phyloP scores from a whole-genome alignment of 305 asterid species.

The Solanum chacoense region DNA sequence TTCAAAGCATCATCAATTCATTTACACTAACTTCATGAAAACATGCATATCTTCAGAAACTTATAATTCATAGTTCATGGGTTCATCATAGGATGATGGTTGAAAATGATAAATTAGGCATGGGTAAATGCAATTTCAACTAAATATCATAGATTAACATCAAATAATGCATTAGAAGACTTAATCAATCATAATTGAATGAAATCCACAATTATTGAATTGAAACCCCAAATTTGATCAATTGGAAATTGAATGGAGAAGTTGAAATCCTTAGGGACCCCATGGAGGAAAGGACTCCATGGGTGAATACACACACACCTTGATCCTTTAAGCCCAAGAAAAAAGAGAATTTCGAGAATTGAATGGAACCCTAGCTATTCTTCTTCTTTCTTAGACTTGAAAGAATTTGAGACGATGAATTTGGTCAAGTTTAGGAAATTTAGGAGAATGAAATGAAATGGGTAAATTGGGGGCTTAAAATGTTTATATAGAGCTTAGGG shows the following conservation, averaged over 20 bases:
- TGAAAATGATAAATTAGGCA: background rate
- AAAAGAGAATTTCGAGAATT: background rate
- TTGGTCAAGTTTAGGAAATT: background rate
- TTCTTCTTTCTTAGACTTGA: background rate
- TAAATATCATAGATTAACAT: background rate
- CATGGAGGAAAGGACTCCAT: background rate
- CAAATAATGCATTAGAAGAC: background rate
- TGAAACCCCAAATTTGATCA: background rate
- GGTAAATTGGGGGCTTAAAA: background rate
- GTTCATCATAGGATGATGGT: background rate
- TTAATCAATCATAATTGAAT: background rate
- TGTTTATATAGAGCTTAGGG: background rate
- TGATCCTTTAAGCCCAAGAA: background rate
- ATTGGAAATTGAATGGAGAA: background rate
- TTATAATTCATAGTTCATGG: background rate
- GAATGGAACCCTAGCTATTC: background rate
- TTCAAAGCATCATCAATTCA: background rate
- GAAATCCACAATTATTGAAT: background rate
- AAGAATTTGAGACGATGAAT: background rate
- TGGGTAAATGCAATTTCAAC: background rate
- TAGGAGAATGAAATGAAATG: background rate
- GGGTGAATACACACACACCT: background rate
- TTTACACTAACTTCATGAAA: background rate
- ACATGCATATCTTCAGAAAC: background rate
- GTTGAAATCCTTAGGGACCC: background rate